Conservation (phyloP, 306 rosid genomes). For the Vachellia pachyceras region DNA sequence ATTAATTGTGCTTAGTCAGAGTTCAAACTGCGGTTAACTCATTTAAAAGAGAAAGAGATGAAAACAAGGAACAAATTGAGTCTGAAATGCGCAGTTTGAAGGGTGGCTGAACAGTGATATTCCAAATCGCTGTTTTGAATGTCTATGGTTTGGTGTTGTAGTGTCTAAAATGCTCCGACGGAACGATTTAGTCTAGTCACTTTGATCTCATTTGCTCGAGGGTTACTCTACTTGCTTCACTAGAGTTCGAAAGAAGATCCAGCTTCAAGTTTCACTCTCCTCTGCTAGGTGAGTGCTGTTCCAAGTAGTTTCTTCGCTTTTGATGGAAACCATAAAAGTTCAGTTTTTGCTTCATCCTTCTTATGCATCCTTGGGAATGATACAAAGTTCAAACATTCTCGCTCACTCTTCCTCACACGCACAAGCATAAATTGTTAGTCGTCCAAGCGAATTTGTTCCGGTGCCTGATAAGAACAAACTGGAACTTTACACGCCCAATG, state of each 20-base stretch:
- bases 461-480: background rate
- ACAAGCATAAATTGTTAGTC: background rate
- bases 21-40: too few species aligned
- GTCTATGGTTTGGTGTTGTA: too few species aligned
- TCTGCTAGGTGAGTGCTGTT: constrained; percentile 41
- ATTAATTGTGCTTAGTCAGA: too few species aligned
- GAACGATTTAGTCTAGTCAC: background rate
- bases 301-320: too few species aligned
- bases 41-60: too few species aligned
- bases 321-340: too few species aligned
- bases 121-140: too few species aligned
- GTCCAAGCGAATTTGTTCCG: constrained; percentile 1
- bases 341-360: too few species aligned
- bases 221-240: constrained; percentile 31
- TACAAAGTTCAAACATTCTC: background rate
- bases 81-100: too few species aligned
- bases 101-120: too few species aligned
- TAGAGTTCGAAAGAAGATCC: background rate
- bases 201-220: constrained; percentile 12
- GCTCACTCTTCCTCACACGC: background rate
- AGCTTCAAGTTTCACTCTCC: constrained; percentile 5
- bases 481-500: background rate
- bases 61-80: too few species aligned
- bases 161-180: too few species aligned
- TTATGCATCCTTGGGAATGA: background rate